phyloP scores from a whole-genome alignment of 73 alveolate species.

The Halteria grandinella region DNA sequence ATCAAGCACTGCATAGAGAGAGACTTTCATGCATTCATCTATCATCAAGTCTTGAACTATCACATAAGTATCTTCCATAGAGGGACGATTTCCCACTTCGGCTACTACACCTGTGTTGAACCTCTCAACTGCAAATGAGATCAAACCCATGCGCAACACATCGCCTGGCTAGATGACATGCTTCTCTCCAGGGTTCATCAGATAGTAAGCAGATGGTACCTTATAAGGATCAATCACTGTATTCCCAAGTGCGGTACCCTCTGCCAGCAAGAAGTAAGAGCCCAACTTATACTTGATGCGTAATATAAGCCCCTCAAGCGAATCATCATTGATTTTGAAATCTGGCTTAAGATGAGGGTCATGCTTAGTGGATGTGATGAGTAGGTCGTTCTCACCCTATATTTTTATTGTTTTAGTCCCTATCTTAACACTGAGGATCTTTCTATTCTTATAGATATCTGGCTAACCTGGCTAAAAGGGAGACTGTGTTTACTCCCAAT shows the following conservation, averaged over 20 bases:
- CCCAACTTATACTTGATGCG: constrained; percentile 42
- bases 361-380: too few species aligned
- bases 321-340: too few species aligned
- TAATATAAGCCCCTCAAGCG: constrained; percentile 41
- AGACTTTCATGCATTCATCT: constrained; percentile 47
- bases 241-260: neutral
- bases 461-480: too few species aligned
- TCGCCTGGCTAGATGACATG: constrained; percentile 50
- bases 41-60: constrained; percentile 44
- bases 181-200: constrained; percentile 20
- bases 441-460: too few species aligned
- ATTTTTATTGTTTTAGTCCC: too few species aligned
- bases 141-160: constrained; percentile 65
- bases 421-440: too few species aligned
- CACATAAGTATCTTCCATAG: constrained; percentile 68
- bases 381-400: too few species aligned
- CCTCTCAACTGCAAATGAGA: constrained; percentile 64
- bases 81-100: constrained; percentile 64
- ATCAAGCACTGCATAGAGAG: constrained; percentile 78
- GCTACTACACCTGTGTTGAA: constrained; percentile 74
- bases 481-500: too few species aligned
- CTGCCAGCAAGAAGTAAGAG: neutral
- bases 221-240: constrained; percentile 30
- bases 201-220: constrained; percentile 56
- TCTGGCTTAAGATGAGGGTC: too few species aligned